Conservation (phyloP, 129 eudicot species). For the Tagetes erecta region DNA sequence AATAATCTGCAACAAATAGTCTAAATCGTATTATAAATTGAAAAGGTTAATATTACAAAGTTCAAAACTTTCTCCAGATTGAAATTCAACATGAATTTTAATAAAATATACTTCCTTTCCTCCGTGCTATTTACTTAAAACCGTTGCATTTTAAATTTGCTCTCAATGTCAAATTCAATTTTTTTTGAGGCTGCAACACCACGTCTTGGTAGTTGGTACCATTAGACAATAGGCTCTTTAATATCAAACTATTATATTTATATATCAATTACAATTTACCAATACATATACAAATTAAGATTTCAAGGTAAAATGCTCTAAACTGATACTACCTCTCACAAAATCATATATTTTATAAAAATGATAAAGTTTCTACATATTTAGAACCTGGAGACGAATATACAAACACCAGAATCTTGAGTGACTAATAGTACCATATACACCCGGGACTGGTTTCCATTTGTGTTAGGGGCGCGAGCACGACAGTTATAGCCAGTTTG, state of each 20-base stretch:
- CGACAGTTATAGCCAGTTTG: slow-evolving; percentile 47
- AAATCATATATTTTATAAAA: slow-evolving; percentile 6
- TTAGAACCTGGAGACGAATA: neutral
- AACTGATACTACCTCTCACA: neutral
- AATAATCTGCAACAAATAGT: no score
- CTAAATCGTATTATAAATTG: no score
- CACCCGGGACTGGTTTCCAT: neutral
- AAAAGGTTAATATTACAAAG: no score
- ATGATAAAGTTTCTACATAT: slow-evolving; percentile 6
- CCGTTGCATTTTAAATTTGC: no score
- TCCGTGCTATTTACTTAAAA: no score
- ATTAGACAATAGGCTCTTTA: no score
- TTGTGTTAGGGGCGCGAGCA: neutral
- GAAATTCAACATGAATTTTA: no score
- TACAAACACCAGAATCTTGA: neutral
- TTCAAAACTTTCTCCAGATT: no score
- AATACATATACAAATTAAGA: neutral
- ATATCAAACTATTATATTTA: neutral
- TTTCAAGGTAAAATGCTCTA: neutral
- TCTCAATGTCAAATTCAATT: no score
- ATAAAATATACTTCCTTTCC: no score
- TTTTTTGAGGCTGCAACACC: no score
- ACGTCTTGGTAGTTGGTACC: no score
- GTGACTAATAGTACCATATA: slow-evolving; percentile 12
- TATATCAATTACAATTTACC: neutral